A percentile compares a stretch with the other conserved stretches of the same genome.
Evolutionary conservation across 2,329 filamentous ascomycete genomes (phyloP).

Genomic region (Colletotrichum trifolii): DNA sequence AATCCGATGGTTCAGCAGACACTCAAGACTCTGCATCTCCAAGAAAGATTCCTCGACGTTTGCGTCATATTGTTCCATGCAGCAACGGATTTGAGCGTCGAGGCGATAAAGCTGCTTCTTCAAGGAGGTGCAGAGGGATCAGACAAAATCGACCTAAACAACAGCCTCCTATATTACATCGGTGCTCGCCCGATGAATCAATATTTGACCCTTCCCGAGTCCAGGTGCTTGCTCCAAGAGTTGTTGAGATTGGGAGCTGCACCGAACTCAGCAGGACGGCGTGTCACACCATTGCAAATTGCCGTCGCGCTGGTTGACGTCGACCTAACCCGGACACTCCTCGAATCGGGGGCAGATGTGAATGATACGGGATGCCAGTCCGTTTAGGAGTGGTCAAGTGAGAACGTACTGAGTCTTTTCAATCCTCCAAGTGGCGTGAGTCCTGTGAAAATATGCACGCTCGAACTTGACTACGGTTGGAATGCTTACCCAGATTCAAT

Average conservation of each 20-base stretch:
- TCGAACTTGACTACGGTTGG: too few species aligned
- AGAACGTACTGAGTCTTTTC: accelerated
- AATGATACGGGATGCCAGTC: not conserved
- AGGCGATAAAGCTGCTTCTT: too few species aligned
- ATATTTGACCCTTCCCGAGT: accelerated
- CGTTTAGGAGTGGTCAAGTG: accelerated
- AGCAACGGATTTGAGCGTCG: too few species aligned
- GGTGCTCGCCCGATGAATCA: too few species aligned
- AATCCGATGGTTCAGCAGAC: too few species aligned
- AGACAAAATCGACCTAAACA: too few species aligned
- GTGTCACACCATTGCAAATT: conserved; percentile 3
- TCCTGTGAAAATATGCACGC: not conserved
- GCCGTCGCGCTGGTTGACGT: not conserved
- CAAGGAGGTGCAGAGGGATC: too few species aligned
- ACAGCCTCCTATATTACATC: too few species aligned
- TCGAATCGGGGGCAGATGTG: not conserved
- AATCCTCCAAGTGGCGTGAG: accelerated
- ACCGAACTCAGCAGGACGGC: not conserved
- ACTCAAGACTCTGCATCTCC: too few species aligned
- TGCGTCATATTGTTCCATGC: too few species aligned
- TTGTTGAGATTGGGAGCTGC: not conserved
- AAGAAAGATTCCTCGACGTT: too few species aligned
- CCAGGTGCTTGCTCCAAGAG: not conserved
- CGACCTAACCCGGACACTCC: not conserved
- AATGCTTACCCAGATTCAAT: too few species aligned